Evolutionary conservation across 1,284 basidiomycete species (phyloP).

Genomic region (Cryptococcus neoformans): DNA sequence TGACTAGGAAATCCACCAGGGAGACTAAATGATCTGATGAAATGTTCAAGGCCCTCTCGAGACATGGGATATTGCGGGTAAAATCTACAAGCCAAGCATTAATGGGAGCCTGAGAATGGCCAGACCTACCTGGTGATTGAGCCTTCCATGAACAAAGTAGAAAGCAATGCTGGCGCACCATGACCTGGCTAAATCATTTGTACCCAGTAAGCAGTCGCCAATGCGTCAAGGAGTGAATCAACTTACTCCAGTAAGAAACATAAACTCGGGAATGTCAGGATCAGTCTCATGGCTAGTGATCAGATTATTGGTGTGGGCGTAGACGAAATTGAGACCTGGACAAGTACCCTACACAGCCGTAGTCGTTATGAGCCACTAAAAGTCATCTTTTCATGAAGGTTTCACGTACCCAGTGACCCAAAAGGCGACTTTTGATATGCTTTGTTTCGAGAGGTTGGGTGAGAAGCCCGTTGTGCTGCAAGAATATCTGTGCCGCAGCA

Average conservation of each 20-base stretch:
- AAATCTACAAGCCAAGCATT: constrained; percentile 49
- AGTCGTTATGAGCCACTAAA: not conserved
- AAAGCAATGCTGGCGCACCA: constrained; percentile 75
- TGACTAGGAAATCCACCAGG: constrained; percentile 54
- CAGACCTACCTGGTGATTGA: constrained; percentile 55
- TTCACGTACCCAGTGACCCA: constrained; percentile 51
- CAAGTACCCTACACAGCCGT: constrained; percentile 24
- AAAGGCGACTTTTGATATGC: constrained; percentile 71
- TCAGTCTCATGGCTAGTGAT: constrained; percentile 53
- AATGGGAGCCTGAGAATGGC: not conserved
- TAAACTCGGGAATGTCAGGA: constrained; percentile 52
- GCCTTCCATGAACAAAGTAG: constrained; percentile 78
- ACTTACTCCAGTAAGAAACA: constrained; percentile 60
- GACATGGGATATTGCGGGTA: constrained; percentile 68
- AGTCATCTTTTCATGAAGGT: not conserved
- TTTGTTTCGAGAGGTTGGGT: constrained; percentile 57
- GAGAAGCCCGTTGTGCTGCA: constrained; percentile 67
- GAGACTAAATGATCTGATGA: constrained; percentile 51
- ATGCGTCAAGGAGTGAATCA: not conserved
- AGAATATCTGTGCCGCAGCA: constrained; percentile 59
- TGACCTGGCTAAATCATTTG: constrained; percentile 60
- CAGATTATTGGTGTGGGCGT: constrained; percentile 73
- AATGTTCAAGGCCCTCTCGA: constrained; percentile 59
- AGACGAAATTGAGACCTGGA: constrained; percentile 71
- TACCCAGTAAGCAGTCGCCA: too few relatives aligned